A percentile compares a stretch with the other conserved stretches of the same genome.
Conservation (phyloP, 2,329 filamentous ascomycete species). For the Colletotrichum truncatum region DNA sequence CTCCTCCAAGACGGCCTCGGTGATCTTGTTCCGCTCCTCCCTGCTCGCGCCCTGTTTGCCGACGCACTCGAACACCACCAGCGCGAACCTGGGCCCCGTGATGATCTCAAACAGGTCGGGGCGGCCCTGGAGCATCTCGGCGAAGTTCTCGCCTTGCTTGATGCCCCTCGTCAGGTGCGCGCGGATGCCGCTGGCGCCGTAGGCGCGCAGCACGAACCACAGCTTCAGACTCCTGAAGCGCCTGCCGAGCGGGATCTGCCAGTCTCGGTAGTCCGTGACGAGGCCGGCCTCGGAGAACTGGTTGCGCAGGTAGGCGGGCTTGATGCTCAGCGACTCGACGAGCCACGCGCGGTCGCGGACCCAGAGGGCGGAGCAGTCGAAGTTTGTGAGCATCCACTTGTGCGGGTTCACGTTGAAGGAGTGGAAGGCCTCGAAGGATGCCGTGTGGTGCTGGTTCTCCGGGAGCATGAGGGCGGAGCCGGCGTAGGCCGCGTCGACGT, state of each 20-base stretch:
- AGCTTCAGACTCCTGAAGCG: constrained; percentile 91
- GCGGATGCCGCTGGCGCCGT: constrained; percentile 80
- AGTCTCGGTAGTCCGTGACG: constrained; percentile 95
- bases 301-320: constrained; percentile 84
- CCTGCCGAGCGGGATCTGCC: constrained; percentile 93
- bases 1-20: constrained; percentile 78
- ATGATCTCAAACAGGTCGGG: constrained; percentile 80
- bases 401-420: constrained; percentile 97
- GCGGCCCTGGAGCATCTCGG: constrained; percentile 64
- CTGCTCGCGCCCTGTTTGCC: constrained; percentile 42
- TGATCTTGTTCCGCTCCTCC: constrained; percentile 71
- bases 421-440: constrained; percentile 74
- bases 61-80: constrained; percentile 79
- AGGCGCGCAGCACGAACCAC: constrained; percentile 91
- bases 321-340: constrained; percentile 81
- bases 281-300: constrained; percentile 81
- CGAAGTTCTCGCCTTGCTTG: constrained; percentile 75
- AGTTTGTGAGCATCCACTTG: constrained; percentile 96
- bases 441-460: constrained; percentile 77
- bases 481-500: constrained; percentile 93
- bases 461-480: constrained; percentile 85
- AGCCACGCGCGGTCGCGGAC: constrained; percentile 79
- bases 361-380: constrained; percentile 85
- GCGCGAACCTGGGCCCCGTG: constrained; percentile 77
- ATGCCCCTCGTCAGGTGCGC: constrained; percentile 77